Base-by-base conservation (phyloP, 2,329 filamentous ascomycete genomes). In the Colletotrichum echinochloae region DNA sequence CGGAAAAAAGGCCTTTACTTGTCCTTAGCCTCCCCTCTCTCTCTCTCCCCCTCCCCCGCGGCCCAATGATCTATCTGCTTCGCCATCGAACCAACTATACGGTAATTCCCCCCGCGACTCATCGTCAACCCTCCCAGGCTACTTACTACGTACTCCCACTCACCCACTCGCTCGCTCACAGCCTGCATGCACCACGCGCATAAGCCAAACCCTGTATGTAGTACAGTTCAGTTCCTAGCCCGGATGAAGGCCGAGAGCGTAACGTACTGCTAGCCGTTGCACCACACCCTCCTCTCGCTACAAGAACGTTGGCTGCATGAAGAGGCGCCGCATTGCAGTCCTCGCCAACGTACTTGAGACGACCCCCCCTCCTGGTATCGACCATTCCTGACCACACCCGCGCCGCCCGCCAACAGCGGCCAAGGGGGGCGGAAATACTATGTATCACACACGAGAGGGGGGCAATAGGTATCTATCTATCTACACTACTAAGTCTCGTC, bases 291-390 rank as follows among this genome's bases (percentile, higher is more conserved):
- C n/a, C n/a, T 60, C 35, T 46, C 59, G 33, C 57, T 23, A 33
- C 33, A 62, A 54, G 11, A 51, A 39, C 48, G 48, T 60, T 66
- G 49, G 66, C 66, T 66, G 66, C 66, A 66, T 66, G 54, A 59
- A 69, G 65, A 54, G 46, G 26, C 41, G 61, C 61, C 66, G 66
- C 61, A 56, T 67, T 63, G 65, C 59, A 49, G n/a, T 41, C 65
- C 63, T 57, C 66, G 62, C 60, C 60, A 54, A 54, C 48, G 60
- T 39, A 56, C 55, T 66, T 70, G 62, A 66, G 66, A 70, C 66
- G 66, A 70, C 66, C 66, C 28, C 65, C n/a, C n/a, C n/a, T n/a
- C n/a, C n/a, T n/a, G n/a, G 61, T 3, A 49, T 49, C 39, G 39
- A 55, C 49, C 39, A 59, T 57, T 52, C 39, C 51, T 28, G 49